phyloP scores from a whole-genome alignment of 75 land plant genomes.

The Pseudotsuga menziesii region DNA sequence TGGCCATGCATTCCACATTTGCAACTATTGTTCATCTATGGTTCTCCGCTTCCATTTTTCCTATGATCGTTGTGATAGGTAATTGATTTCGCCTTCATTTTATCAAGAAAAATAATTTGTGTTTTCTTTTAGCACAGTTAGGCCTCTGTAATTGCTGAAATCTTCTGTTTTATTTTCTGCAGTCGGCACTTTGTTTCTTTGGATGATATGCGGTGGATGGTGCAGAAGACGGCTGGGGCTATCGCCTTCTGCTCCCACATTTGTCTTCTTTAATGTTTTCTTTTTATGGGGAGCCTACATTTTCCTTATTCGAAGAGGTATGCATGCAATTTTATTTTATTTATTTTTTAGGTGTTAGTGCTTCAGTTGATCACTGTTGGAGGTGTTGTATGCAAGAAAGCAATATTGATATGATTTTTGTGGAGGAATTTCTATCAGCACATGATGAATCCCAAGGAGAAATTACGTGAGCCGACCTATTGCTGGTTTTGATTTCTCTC shows the following conservation, averaged over 20 bases:
- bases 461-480: neutral
- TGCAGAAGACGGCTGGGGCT: slow-evolving; percentile 36
- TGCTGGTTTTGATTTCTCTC: slow-evolving; percentile 1
- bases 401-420: no score
- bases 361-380: neutral
- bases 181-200: slow-evolving; percentile 26
- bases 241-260: slow-evolving; percentile 47
- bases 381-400: neutral
- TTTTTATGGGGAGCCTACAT: slow-evolving; percentile 42
- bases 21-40: neutral
- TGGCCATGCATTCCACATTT: slow-evolving; percentile 6
- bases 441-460: neutral
- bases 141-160: no score
- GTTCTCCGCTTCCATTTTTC: neutral
- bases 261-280: slow-evolving; percentile 37
- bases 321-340: neutral
- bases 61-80: neutral
- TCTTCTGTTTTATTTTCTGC: slow-evolving; percentile 6
- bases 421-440: neutral
- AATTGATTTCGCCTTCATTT: neutral
- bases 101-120: neutral
- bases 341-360: neutral
- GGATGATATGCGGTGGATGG: slow-evolving; percentile 17
- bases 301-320: slow-evolving; percentile 27
- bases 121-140: neutral